Evolutionary conservation across 805 yeast species (phyloP).

Genomic region (Candida rishiriensis): DNA sequence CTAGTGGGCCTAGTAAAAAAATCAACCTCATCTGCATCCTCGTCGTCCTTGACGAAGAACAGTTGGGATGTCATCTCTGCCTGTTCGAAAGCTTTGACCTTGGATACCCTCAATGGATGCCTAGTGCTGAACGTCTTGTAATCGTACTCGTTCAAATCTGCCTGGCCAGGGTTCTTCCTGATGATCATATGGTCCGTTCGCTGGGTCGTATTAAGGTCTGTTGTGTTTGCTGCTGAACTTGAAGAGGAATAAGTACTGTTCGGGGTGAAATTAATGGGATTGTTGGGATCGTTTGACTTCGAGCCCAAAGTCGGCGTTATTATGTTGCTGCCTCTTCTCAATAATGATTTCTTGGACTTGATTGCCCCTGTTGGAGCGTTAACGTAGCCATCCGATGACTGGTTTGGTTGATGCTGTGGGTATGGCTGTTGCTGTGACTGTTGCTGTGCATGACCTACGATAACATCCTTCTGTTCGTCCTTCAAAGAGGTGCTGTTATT

Average conservation of each 20-base stretch:
- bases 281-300: constrained; percentile 8
- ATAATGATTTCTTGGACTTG: constrained; percentile 7
- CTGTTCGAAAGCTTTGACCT: constrained; percentile 34
- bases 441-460: constrained; percentile 1
- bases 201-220: constrained; percentile 15
- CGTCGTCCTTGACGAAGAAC: constrained; percentile 26
- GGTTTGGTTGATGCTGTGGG: constrained; percentile 3
- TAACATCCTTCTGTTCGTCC: constrained; percentile 15
- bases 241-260: constrained; percentile 20
- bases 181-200: constrained; percentile 23
- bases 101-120: constrained; percentile 31
- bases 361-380: constrained; percentile 1
- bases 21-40: constrained; percentile 7
- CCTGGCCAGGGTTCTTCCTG: constrained; percentile 15
- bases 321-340: constrained; percentile 15
- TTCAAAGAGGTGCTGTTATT: constrained; percentile 7
- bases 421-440: constrained; percentile 1
- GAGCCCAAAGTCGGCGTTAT: constrained; percentile 22
- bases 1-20: constrained; percentile 4
- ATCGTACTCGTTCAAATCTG: constrained; percentile 30
- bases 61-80: constrained; percentile 30
- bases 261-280: constrained; percentile 16
- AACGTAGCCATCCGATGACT: constrained; percentile 3
- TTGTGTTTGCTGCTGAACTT: constrained; percentile 14
- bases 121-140: constrained; percentile 31